These are phyloP conservation scores for Hygrophorus russula DNA, from an alignment of 768 basidiomycete species.

Conservation along the genomic window DNA sequence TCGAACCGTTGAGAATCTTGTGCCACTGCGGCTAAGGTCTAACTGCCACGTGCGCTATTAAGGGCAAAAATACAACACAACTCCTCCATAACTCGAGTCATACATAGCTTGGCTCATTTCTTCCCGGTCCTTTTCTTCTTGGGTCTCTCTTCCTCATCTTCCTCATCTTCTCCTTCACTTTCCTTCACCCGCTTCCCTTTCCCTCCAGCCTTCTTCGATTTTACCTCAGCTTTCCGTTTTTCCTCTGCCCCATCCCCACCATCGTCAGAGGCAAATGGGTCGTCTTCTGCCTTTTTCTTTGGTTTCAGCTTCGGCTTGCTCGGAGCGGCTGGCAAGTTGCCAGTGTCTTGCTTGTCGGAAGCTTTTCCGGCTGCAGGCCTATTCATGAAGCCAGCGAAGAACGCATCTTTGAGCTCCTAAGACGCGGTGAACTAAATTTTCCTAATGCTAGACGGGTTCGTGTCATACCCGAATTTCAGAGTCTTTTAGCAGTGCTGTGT, in stretches of 20 bases:
- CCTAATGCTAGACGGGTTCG: neutral
- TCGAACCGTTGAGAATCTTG: no score
- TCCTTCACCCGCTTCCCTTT: slow-evolving; percentile 12
- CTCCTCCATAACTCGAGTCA: no score
- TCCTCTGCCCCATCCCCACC: slow-evolving; percentile 15
- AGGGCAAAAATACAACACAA: no score
- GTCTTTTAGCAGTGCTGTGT: slow-evolving; percentile 43
- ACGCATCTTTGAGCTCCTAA: slow-evolving; percentile 55
- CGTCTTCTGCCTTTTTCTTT: slow-evolving; percentile 37
- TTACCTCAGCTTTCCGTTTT: slow-evolving; percentile 7
- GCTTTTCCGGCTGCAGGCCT: slow-evolving; percentile 8
- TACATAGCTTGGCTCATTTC: neutral
- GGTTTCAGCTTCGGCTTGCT: slow-evolving; percentile 29
- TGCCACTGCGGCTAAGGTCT: no score
- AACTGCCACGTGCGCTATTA: no score
- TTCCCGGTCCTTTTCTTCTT: slow-evolving; percentile 22
- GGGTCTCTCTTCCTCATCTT: slow-evolving; percentile 21
- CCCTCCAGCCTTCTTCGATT: neutral
- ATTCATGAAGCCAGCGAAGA: slow-evolving; percentile 32
- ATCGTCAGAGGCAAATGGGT: slow-evolving; percentile 52
- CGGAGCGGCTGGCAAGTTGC: neutral
- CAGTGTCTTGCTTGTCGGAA: slow-evolving; percentile 1
- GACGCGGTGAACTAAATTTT: neutral
- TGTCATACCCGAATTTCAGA: slow-evolving; percentile 47
- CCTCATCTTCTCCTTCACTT: slow-evolving; percentile 17